A percentile compares a stretch with the other conserved stretches of the same genome.
Evolutionary conservation across 306 rosid genomes (phyloP).

Genomic region (Casuarina glauca): DNA sequence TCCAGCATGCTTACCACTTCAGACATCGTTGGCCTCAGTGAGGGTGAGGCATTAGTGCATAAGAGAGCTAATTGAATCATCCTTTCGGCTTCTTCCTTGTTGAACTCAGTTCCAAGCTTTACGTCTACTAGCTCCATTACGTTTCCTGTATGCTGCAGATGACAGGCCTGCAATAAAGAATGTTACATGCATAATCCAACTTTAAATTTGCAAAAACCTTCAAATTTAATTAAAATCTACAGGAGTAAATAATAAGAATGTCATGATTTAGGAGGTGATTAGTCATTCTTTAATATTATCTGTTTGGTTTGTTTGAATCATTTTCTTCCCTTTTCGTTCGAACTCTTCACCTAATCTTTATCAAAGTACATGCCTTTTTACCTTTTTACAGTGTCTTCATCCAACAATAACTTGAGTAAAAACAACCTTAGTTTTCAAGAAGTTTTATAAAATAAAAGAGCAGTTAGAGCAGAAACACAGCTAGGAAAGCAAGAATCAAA

Average conservation of each 20-base stretch:
- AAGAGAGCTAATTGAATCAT: conserved; percentile 5
- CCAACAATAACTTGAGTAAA: background rate
- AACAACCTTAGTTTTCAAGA: background rate
- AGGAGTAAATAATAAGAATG: no score
- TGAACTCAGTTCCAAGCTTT: conserved; percentile 1
- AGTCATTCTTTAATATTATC: background rate
- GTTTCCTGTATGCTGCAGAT: background rate
- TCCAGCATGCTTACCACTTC: conserved; percentile 10
- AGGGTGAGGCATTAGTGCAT: conserved; percentile 2
- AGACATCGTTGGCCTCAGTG: conserved; percentile 6
- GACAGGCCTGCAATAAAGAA: background rate
- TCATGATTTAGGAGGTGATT: background rate
- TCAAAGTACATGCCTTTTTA: background rate
- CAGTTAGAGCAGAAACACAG: background rate
- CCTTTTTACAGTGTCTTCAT: background rate
- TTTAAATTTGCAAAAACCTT: no score
- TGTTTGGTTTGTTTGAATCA: background rate
- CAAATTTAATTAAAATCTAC: no score
- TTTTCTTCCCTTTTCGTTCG: no score
- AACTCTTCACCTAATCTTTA: background rate
- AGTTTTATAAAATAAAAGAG: background rate
- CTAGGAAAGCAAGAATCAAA: background rate
- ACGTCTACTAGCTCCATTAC: conserved; percentile 1
- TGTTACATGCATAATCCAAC: no score
- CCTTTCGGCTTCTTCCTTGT: background rate